phyloP scores from a whole-genome alignment of 139 green algal genomes.

The Coelastrella sp. region DNA sequence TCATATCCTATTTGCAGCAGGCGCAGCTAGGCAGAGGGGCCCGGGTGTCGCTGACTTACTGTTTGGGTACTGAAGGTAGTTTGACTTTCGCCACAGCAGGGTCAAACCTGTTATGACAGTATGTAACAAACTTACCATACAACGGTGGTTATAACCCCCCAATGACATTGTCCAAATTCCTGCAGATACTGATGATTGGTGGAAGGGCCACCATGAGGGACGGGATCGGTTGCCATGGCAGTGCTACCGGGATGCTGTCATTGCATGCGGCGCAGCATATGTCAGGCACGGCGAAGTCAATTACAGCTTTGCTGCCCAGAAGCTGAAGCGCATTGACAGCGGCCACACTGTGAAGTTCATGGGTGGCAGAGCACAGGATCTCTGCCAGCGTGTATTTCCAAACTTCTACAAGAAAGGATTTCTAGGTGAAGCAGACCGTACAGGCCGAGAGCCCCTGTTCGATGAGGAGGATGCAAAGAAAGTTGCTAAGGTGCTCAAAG shows the following conservation, averaged over 20 bases:
- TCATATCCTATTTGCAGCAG: neutral
- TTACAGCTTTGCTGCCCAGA: neutral
- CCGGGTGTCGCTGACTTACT: neutral
- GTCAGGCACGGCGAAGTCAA: neutral
- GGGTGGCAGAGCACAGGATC: neutral
- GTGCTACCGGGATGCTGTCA: neutral
- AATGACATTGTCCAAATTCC: neutral
- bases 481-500: neutral
- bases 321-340: neutral
- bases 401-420: neutral
- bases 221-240: neutral
- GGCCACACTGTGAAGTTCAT: neutral
- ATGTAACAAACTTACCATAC: neutral
- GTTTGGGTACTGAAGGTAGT: neutral
- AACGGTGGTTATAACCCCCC: neutral
- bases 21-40: neutral
- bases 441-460: neutral
- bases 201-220: neutral
- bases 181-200: neutral
- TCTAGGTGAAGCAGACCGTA: neutral
- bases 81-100: neutral
- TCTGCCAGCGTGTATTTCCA: neutral
- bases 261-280: neutral
- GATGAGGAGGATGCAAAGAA: neutral
- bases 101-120: neutral